Evolutionary conservation across 2,329 filamentous ascomycete species (phyloP).

Genomic region (Diaporthe citriasiana): DNA sequence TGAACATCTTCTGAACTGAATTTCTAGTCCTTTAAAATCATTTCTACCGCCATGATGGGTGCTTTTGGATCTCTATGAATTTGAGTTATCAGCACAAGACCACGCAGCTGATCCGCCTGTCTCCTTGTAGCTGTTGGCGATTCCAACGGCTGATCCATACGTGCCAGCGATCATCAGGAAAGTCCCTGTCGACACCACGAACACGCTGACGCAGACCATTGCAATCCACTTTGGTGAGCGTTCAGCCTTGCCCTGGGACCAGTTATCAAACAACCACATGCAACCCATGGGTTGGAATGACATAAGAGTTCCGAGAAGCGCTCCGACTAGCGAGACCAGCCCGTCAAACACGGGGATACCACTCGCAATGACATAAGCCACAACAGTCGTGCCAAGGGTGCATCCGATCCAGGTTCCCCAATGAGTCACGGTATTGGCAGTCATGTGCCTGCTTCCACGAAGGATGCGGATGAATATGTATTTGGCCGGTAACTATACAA

Average conservation of each 20-base stretch:
- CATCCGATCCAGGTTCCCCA: conserved; percentile 55
- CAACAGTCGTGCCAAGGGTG: conserved; percentile 48
- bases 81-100: conserved; percentile 13
- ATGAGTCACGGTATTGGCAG: conserved; percentile 52
- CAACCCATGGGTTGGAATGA: conserved; percentile 20
- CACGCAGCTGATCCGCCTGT: conserved; percentile 9
- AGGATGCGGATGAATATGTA: conserved; percentile 57
- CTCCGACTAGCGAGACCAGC: conserved; percentile 5
- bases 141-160: neutral
- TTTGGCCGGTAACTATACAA: conserved; percentile 49
- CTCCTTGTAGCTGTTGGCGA: conserved; percentile 6
- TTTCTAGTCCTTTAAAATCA: neutral
- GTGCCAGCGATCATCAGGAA: conserved; percentile 23
- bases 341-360: conserved; percentile 12
- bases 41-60: neutral
- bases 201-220: conserved; percentile 11
- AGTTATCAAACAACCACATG: conserved; percentile 24
- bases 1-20: neutral
- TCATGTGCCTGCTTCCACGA: conserved; percentile 54
- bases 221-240: neutral
- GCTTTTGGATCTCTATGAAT: neutral
- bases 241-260: neutral
- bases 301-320: conserved; percentile 13
- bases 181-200: neutral
- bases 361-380: conserved; percentile 51